Evolutionary conservation across 2,329 filamentous ascomycete genomes (phyloP).

Genomic region (Anthostomella pinea): DNA sequence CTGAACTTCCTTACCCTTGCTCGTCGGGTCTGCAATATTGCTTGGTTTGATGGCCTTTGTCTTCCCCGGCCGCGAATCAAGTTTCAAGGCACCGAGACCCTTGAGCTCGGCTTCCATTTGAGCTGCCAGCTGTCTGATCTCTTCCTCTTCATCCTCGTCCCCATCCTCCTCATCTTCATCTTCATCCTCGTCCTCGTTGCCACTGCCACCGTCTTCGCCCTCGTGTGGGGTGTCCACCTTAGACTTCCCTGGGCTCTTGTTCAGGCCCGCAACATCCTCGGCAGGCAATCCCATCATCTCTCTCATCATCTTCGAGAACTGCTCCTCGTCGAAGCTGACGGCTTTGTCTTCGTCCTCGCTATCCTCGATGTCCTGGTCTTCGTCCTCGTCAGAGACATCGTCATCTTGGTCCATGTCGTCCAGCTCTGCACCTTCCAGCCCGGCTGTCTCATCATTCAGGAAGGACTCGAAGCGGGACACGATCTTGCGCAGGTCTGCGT

Average conservation of each 20-base stretch:
- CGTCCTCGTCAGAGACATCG: conserved; percentile 48
- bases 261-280: conserved; percentile 12
- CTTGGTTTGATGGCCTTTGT: conserved; percentile 30
- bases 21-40: conserved; percentile 13
- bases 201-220: conserved; percentile 2
- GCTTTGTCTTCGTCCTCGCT: conserved; percentile 70
- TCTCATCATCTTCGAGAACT: conserved; percentile 84
- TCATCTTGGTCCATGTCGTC: conserved; percentile 69
- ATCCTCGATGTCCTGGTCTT: conserved; percentile 51
- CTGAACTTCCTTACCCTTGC: conserved; percentile 19
- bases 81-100: conserved; percentile 61
- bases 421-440: conserved; percentile 72
- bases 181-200: not conserved
- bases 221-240: conserved; percentile 7
- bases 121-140: conserved; percentile 63
- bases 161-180: conserved; percentile 28
- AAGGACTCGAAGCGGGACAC: conserved; percentile 93
- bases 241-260: conserved; percentile 6
- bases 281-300: conserved; percentile 77
- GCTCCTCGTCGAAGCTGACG: conserved; percentile 77
- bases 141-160: conserved; percentile 52
- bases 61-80: conserved; percentile 40
- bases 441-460: conserved; percentile 79
- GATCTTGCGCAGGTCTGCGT: conserved; percentile 82
- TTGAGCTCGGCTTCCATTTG: conserved; percentile 73